A percentile compares a stretch with the other conserved stretches of the same genome.
phyloP scores from a whole-genome alignment of 345 rosid genomes.

The Cardamine chenopodiifolia region DNA sequence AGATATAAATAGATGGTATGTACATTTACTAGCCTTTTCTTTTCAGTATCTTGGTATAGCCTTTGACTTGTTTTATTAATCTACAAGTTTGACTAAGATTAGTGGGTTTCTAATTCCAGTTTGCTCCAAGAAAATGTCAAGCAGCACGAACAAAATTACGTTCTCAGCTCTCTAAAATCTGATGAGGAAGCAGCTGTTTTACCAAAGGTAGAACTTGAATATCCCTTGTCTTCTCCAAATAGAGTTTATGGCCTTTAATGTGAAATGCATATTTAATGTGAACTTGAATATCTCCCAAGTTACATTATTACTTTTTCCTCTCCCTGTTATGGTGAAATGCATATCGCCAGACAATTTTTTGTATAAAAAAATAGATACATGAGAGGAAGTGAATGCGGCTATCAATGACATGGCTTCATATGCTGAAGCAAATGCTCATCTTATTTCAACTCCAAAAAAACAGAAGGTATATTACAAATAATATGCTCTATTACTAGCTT shows the following conservation, averaged over 20 bases:
- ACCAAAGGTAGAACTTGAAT: slow-evolving; percentile 60
- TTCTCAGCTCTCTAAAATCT: slow-evolving; percentile 39
- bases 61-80: neutral
- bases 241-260: neutral
- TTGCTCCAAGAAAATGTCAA: slow-evolving; percentile 47
- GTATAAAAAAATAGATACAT: slow-evolving; percentile 62
- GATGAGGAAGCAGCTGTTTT: slow-evolving; percentile 56
- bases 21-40: neutral
- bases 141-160: slow-evolving; percentile 40
- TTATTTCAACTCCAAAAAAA: slow-evolving; percentile 75
- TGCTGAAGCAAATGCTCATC: slow-evolving; percentile 83
- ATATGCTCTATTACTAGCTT: neutral
- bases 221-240: neutral
- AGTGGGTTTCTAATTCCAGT: slow-evolving; percentile 44
- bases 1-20: slow-evolving; percentile 55
- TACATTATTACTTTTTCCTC: slow-evolving; percentile 11
- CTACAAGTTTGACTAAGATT: neutral
- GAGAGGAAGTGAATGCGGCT: slow-evolving; percentile 97
- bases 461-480: slow-evolving; percentile 59
- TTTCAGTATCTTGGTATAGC: neutral
- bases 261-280: too few species aligned
- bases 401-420: slow-evolving; percentile 82
- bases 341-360: slow-evolving; percentile 4
- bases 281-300: too few species aligned
- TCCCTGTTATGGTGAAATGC: neutral